Conservation (phyloP, 257 asterid genomes). For the Solanum habrochaites region DNA sequence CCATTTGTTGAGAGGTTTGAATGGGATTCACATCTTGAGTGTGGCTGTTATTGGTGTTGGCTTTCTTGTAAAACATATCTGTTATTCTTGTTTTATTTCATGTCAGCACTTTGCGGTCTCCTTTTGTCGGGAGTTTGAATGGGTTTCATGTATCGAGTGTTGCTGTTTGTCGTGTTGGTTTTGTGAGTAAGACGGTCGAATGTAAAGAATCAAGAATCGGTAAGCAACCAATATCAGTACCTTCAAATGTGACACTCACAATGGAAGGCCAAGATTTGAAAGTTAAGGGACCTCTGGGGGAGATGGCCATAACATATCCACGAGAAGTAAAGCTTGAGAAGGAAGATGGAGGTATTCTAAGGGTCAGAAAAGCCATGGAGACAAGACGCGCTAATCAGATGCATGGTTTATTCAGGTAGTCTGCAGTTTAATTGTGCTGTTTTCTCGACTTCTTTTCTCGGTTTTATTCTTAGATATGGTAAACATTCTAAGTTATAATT, state of each 20-base stretch:
- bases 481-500: not conserved
- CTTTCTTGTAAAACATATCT: not conserved
- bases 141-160: slow-evolving; percentile 28
- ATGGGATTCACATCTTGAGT: not conserved
- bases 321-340: slow-evolving; percentile 54
- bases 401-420: slow-evolving; percentile 93
- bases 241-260: slow-evolving; percentile 57
- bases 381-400: slow-evolving; percentile 91
- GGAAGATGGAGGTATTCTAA: slow-evolving; percentile 64
- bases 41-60: not conserved
- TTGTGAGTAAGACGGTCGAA: slow-evolving; percentile 41
- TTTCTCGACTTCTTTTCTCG: not conserved
- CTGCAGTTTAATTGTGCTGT: not conserved
- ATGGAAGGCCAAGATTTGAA: slow-evolving; percentile 72
- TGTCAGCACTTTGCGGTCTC: slow-evolving; percentile 35
- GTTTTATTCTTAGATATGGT: not conserved
- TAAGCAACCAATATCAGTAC: slow-evolving; percentile 81
- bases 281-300: slow-evolving; percentile 92
- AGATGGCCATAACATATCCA: slow-evolving; percentile 79
- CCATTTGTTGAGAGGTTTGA: not conserved
- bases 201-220: slow-evolving; percentile 98
- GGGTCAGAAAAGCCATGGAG: slow-evolving; percentile 61
- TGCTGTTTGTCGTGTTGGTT: slow-evolving; percentile 15
- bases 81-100: not conserved
- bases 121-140: slow-evolving; percentile 39